Conservation (phyloP, 1,284 basidiomycete species). For the Cerrena zonata region DNA sequence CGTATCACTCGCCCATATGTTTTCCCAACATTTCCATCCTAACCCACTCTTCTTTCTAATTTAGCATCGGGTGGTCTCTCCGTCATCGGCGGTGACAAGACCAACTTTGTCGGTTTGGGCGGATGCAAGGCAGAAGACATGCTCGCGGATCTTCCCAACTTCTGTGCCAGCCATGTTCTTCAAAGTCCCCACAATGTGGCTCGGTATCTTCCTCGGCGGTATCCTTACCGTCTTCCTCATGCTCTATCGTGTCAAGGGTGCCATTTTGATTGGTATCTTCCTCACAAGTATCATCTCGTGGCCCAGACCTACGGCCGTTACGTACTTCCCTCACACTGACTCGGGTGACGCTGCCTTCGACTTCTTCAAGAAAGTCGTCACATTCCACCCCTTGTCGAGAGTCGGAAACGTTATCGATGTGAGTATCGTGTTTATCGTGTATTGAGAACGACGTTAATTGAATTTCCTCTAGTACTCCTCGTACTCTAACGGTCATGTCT, state of each 20-base stretch:
- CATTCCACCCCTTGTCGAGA: constrained; percentile 61
- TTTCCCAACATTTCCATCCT: not conserved
- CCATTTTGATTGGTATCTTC: constrained; percentile 79
- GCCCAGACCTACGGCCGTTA: constrained; percentile 77
- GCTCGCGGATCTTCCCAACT: constrained; percentile 40
- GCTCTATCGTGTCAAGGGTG: constrained; percentile 82
- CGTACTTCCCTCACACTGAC: constrained; percentile 73
- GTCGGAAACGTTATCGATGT: constrained; percentile 63
- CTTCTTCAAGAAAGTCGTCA: constrained; percentile 84
- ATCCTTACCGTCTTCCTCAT: constrained; percentile 75
- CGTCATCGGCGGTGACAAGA: constrained; percentile 71
- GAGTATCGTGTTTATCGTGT: constrained; percentile 25
- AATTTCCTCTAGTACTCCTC: not conserved
- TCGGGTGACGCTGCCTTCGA: constrained; percentile 71
- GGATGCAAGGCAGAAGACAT: constrained; percentile 54
- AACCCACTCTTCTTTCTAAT: not conserved
- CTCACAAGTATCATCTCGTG: constrained; percentile 84
- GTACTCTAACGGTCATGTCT: constrained; percentile 61
- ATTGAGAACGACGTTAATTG: not conserved
- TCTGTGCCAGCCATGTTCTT: constrained; percentile 65
- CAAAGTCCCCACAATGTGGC: constrained; percentile 78
- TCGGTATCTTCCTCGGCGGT: constrained; percentile 86
- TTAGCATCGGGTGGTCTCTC: constrained; percentile 66
- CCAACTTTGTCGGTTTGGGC: constrained; percentile 75
- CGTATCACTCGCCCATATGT: too few relatives aligned